Base-by-base conservation (phyloP, 2,329 filamentous ascomycete genomes). In the Xylaria sp. region DNA sequence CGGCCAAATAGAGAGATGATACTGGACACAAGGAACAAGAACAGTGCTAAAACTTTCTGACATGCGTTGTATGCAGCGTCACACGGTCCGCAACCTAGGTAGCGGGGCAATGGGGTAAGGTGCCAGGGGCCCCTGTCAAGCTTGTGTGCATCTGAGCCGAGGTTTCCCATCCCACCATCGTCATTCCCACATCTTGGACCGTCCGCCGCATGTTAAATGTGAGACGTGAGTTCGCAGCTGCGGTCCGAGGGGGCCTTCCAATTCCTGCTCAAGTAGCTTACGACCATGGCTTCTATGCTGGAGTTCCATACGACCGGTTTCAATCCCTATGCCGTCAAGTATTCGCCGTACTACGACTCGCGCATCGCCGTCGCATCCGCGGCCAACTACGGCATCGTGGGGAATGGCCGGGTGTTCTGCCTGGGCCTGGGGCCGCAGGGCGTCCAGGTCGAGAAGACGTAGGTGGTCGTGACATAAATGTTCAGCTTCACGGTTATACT, bases 261-360 rank as follows among this genome's bases (percentile, higher is more conserved):
- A n/a, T 29, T 43, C 50, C 20, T 37, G 16, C 38, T 49, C 13
- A 22, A 21, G 20, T 18, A 39, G 22, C 20, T n/a, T 40, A 48
- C 47, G 49, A 61, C 56, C 52, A 76, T 73, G 77, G 78, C 70
- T 59, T 68, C 73, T 37, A 97, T 97, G 92, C 87, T 97, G 66
- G 92, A 97, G 76, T 97, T 90, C 76, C 89, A 90, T 61, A 97
- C 94, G 19, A 83, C 91, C 70, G 94, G 94, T 67, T 97, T 86
- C 82, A 96, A 97, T 74, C 92, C 92, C 67, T 97, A 96, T 76
- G 91, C 90, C 64, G 92, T 97, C 74, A 96, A 97, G 76, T 99
- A 97, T 80, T 97, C 93, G 51, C 94, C 94, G 6, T 99, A 97
- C 78, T 96, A 95, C 78, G 94, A 97, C 77, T 94, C 90, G 62